These are phyloP conservation scores for Pelargonium australe DNA, from an alignment of 441 rosid species.

Conservation along the genomic window DNA sequence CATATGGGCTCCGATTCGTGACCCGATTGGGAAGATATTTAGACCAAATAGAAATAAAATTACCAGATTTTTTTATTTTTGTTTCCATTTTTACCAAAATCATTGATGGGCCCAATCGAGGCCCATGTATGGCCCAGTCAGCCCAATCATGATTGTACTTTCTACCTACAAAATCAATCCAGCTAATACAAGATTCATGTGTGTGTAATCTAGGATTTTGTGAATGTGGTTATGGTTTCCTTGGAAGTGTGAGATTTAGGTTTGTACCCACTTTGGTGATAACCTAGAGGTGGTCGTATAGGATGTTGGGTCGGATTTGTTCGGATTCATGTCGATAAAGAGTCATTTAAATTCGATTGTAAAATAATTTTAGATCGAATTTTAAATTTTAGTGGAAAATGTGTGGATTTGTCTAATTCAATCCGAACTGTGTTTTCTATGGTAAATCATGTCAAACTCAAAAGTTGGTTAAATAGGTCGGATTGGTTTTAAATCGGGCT, in stretches of 20 bases:
- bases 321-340: too few relatives aligned
- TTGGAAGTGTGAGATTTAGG: background rate
- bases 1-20: too few relatives aligned
- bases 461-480: too few relatives aligned
- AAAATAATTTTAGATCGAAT: too few relatives aligned
- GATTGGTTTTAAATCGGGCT: too few relatives aligned
- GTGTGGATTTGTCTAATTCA: too few relatives aligned
- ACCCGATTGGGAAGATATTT: background rate
- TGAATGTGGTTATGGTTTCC: slow-evolving; percentile 1
- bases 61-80: too few relatives aligned
- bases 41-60: background rate
- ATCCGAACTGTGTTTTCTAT: too few relatives aligned
- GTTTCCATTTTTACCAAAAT: background rate
- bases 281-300: too few relatives aligned
- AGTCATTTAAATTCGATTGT: background rate
- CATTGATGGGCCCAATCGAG: background rate
- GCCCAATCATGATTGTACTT: background rate
- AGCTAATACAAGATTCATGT: slow-evolving; percentile 3
- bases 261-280: background rate
- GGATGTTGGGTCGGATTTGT: too few relatives aligned
- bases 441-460: too few relatives aligned
- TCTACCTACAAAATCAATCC: background rate
- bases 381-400: too few relatives aligned
- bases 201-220: background rate
- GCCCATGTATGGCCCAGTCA: background rate